phyloP scores from a whole-genome alignment of 169 alveolate genomes.

The Plasmodium vinckei region DNA sequence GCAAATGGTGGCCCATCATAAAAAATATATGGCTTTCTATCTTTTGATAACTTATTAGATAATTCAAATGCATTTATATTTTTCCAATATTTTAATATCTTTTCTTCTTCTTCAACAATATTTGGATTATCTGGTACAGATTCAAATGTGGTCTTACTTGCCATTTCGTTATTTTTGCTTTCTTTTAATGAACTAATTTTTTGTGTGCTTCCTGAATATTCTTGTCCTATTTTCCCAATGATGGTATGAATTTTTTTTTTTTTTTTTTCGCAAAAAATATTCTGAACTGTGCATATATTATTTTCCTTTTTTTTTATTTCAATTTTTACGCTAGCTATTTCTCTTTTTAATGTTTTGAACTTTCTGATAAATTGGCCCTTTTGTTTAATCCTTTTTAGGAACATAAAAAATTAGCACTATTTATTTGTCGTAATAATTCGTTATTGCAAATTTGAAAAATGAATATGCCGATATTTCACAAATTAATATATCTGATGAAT shows the following conservation, averaged over 20 bases:
- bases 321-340: not conserved
- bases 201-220: no score
- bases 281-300: not conserved
- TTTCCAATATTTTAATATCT: slow-evolving; percentile 89
- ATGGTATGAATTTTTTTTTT: no score
- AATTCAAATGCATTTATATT: slow-evolving; percentile 89
- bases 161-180: not conserved
- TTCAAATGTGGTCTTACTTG: slow-evolving; percentile 12
- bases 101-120: slow-evolving; percentile 92
- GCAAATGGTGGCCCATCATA: slow-evolving; percentile 99
- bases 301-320: slow-evolving; percentile 1
- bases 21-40: slow-evolving; percentile 94
- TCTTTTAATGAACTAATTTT: no score
- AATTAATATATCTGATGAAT: no score
- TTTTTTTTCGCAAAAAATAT: no score
- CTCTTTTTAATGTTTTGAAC: not conserved
- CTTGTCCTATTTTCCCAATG: no score
- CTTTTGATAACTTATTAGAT: slow-evolving; percentile 84
- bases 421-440: no score
- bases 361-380: not conserved
- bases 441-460: no score
- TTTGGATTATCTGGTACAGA: slow-evolving; percentile 89
- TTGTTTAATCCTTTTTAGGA: no score
- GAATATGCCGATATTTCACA: no score
- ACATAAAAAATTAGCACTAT: no score